These are phyloP conservation scores for Zygosaccharomyces rouxii DNA, from an alignment of 805 yeast species.

Conservation along the genomic window DNA sequence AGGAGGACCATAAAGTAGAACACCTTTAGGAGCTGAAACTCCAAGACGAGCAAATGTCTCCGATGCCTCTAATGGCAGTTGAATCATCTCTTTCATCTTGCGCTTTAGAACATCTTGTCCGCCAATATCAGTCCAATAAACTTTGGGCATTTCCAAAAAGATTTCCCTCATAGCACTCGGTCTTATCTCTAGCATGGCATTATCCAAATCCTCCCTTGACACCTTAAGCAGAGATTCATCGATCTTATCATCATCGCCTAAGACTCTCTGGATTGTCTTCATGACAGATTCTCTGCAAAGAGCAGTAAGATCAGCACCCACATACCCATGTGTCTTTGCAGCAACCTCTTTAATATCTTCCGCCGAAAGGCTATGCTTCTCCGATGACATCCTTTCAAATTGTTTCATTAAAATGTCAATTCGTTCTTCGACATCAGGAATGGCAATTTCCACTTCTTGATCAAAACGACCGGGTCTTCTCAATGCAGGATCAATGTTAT, in stretches of 20 bases:
- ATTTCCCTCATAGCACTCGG: constrained; percentile 98
- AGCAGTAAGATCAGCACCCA: constrained; percentile 92
- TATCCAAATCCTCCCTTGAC: constrained; percentile 53
- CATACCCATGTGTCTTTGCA: constrained; percentile 88
- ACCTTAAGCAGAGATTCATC: constrained; percentile 44
- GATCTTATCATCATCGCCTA: constrained; percentile 27
- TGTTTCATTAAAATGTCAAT: constrained; percentile 64
- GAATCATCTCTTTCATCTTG: constrained; percentile 84
- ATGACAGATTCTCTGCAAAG: constrained; percentile 84
- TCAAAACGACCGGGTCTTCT: constrained; percentile 88
- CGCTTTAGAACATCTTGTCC: constrained; percentile 84
- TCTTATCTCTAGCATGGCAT: constrained; percentile 71
- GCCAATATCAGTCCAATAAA: constrained; percentile 90
- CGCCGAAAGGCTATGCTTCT: constrained; percentile 47
- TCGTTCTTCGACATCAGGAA: constrained; percentile 83
- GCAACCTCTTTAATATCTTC: constrained; percentile 64
- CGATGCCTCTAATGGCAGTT: constrained; percentile 79
- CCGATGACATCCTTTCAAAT: constrained; percentile 42
- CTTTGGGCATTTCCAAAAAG: constrained; percentile 89
- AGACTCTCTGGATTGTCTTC: constrained; percentile 67
- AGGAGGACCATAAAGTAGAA: constrained; percentile 93
- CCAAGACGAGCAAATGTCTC: constrained; percentile 75
- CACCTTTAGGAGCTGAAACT: constrained; percentile 87
- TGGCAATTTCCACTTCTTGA: constrained; percentile 83
- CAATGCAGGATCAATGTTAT: constrained; percentile 62